Conservation (phyloP, 371 early-diverging fungal genomes). For the Mortierella sp. region DNA sequence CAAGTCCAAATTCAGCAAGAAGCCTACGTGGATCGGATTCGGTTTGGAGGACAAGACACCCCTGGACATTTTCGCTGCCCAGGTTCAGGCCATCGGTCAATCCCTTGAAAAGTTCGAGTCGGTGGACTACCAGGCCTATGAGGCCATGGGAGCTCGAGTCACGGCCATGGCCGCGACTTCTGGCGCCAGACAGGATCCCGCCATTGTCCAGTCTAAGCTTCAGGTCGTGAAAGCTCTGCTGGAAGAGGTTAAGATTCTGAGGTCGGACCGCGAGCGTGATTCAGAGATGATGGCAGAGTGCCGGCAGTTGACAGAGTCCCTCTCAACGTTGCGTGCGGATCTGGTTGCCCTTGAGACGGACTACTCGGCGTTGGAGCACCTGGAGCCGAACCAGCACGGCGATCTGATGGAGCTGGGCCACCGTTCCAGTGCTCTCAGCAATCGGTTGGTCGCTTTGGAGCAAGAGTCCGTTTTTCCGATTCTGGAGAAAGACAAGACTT, state of each 20-base stretch:
- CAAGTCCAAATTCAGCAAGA: conserved; percentile 25
- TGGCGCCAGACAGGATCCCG: conserved; percentile 40
- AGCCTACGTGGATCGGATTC: conserved; percentile 43
- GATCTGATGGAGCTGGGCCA: conserved; percentile 26
- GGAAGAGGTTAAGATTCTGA: conserved; percentile 26
- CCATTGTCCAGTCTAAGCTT: conserved; percentile 41
- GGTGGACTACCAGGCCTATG: conserved; percentile 14
- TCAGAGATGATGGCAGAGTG: conserved; percentile 32
- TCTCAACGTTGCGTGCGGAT: conserved; percentile 26
- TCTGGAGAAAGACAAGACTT: conserved; percentile 38
- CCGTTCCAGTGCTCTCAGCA: conserved; percentile 24
- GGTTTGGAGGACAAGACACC: conserved; percentile 26
- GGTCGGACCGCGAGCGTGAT: conserved; percentile 49
- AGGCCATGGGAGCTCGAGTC: conserved; percentile 22
- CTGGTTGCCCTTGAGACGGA: conserved; percentile 22
- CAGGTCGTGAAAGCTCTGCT: conserved; percentile 19
- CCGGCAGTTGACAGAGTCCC: conserved; percentile 13
- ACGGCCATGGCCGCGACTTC: conserved; percentile 41
- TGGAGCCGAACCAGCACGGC: conserved; percentile 36
- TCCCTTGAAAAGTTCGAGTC: conserved; percentile 29
- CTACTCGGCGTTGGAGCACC: conserved; percentile 23
- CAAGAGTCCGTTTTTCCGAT: conserved; percentile 31
- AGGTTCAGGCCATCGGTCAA: conserved; percentile 13
- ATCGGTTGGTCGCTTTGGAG: conserved; percentile 29
- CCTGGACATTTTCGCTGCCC: conserved; percentile 32